Evolutionary conservation across 345 rosid species (phyloP).

Genomic region (Odontarrhena argentea): DNA sequence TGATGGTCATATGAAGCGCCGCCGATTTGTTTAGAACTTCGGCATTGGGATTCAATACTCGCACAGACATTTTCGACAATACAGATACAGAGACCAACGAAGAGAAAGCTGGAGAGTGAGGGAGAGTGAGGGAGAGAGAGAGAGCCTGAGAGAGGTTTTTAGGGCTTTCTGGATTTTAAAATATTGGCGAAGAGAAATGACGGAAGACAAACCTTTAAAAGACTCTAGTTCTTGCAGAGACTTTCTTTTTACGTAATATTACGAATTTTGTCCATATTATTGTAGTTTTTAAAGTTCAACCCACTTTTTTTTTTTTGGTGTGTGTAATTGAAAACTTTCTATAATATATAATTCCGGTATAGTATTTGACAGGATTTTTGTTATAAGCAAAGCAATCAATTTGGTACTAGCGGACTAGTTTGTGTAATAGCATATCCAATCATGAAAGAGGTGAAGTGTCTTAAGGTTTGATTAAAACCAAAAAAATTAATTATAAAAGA

Average conservation of each 20-base stretch:
- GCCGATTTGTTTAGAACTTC: slow-evolving; percentile 99
- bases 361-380: too few relatives aligned
- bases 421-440: too few relatives aligned
- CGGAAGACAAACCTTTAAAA: slow-evolving; percentile 1
- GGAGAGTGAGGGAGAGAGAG: slow-evolving; percentile 24
- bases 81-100: slow-evolving; percentile 1
- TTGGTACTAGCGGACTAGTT: too few relatives aligned
- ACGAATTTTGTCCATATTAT: not conserved
- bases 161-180: slow-evolving; percentile 40
- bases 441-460: too few relatives aligned
- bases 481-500: too few relatives aligned
- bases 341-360: too few relatives aligned
- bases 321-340: too few relatives aligned
- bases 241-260: not conserved
- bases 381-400: too few relatives aligned
- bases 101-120: slow-evolving; percentile 9
- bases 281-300: not conserved
- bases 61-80: slow-evolving; percentile 68
- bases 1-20: slow-evolving; percentile 98
- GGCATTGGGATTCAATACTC: slow-evolving; percentile 92
- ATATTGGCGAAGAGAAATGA: not conserved
- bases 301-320: too few relatives aligned
- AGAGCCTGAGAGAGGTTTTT: slow-evolving; percentile 16
- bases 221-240: not conserved
- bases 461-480: too few relatives aligned